These are phyloP conservation scores for Alnus rubra DNA, from an alignment of 306 rosid species.

Conservation along the genomic window DNA sequence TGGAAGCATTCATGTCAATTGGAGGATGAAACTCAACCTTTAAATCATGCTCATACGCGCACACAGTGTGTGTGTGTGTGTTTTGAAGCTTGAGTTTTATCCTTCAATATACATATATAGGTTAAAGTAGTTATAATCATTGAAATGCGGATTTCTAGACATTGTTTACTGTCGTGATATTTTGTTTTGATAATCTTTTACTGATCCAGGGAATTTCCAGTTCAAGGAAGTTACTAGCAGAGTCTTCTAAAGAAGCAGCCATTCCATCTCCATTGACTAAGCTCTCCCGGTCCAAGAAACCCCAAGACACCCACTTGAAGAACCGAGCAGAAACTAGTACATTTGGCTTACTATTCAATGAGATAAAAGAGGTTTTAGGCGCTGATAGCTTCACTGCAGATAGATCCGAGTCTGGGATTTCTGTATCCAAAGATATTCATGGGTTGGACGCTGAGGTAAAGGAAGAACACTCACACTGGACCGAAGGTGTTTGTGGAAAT, in stretches of 20 bases:
- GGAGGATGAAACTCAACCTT: too few species aligned
- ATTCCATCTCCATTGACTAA: constrained; percentile 68
- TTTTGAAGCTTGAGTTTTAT: too few species aligned
- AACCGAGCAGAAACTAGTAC: constrained; percentile 19
- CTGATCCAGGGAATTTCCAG: constrained; percentile 75
- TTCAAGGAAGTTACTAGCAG: constrained; percentile 54
- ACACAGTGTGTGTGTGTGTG: too few species aligned
- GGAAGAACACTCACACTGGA: constrained; percentile 28
- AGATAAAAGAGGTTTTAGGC: constrained; percentile 72
- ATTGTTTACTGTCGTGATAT: background rate
- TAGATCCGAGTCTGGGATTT: constrained; percentile 37
- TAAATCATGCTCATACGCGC: too few species aligned
- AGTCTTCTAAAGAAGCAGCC: constrained; percentile 58
- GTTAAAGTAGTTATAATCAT: background rate
- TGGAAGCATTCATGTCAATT: too few species aligned
- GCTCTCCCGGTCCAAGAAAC: constrained; percentile 17
- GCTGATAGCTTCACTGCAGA: constrained; percentile 35
- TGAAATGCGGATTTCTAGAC: background rate
- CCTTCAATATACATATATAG: background rate
- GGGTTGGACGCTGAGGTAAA: background rate
- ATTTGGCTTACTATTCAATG: constrained; percentile 44
- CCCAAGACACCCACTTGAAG: constrained; percentile 14
- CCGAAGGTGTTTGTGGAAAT: constrained; percentile 52
- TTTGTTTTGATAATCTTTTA: background rate
- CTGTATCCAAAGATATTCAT: constrained; percentile 23